Percentiles rank a stretch among this genome's conserved stretches.
phyloP scores from a whole-genome alignment of 441 rosid species.

The Croton setiger region DNA sequence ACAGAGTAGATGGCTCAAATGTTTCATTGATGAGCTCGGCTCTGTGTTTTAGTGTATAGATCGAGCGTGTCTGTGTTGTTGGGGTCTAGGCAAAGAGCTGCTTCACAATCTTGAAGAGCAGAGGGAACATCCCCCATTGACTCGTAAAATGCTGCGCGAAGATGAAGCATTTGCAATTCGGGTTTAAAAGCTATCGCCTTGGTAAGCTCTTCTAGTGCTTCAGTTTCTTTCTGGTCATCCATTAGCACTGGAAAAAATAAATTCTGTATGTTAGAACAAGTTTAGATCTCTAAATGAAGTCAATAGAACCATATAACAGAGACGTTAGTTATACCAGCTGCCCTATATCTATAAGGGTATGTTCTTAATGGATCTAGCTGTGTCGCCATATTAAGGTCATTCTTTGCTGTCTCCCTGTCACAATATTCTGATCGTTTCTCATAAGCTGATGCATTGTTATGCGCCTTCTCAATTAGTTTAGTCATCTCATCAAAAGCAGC shows the following conservation, averaged over 20 bases:
- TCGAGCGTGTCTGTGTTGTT: constrained; percentile 66
- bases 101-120: constrained; percentile 77
- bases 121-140: constrained; percentile 58
- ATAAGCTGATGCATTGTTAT: constrained; percentile 78
- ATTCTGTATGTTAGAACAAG: constrained; percentile 20
- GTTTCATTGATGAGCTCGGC: constrained; percentile 31
- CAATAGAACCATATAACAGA: not conserved
- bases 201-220: constrained; percentile 81
- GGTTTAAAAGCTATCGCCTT: constrained; percentile 77
- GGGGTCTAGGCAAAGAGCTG: constrained; percentile 88
- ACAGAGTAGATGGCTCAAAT: constrained; percentile 19
- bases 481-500: constrained; percentile 96
- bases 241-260: constrained; percentile 54
- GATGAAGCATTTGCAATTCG: constrained; percentile 83
- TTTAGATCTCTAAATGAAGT: not conserved
- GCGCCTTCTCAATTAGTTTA: constrained; percentile 82
- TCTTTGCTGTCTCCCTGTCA: constrained; percentile 85
- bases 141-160: constrained; percentile 87
- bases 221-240: constrained; percentile 90
- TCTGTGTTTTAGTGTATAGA: constrained; percentile 52
- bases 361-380: constrained; percentile 87
- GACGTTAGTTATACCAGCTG: constrained; percentile 53
- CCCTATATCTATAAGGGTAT: constrained; percentile 92
- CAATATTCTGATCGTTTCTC: constrained; percentile 97
- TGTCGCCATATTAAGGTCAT: constrained; percentile 74